A percentile compares a stretch with the other conserved stretches of the same genome.
phyloP scores from a whole-genome alignment of 225 moss, liverwort and hornwort genomes.

The Pseudoscleropodium purum region DNA sequence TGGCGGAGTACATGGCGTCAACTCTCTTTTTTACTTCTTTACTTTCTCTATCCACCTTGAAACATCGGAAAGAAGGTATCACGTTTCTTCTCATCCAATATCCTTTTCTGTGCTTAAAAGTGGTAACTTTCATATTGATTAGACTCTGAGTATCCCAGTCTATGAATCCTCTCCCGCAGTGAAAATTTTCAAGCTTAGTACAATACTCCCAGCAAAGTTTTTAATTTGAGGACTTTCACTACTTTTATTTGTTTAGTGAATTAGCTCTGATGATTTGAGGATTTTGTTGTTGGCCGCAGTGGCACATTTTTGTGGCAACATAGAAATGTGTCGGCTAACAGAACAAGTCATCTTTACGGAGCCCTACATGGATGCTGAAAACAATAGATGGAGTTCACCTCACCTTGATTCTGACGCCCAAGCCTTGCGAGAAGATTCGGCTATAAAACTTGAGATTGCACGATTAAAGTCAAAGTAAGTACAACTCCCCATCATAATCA shows the following conservation, averaged over 20 bases:
- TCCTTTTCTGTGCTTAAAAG: background rate
- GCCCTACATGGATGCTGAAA: slow-evolving; percentile 74
- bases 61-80: slow-evolving; percentile 55
- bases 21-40: slow-evolving; percentile 77
- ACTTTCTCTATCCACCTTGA: slow-evolving; percentile 54
- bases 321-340: slow-evolving; percentile 88
- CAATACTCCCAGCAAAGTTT: background rate
- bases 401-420: slow-evolving; percentile 61
- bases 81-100: background rate
- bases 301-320: slow-evolving; percentile 62
- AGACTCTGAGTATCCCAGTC: background rate
- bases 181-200: background rate
- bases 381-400: slow-evolving; percentile 89
- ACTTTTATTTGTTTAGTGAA: background rate
- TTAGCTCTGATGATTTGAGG: background rate
- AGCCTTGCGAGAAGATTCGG: slow-evolving; percentile 61
- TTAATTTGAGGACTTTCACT: background rate
- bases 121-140: background rate
- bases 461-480: slow-evolving; percentile 59
- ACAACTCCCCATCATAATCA: background rate
- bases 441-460: slow-evolving; percentile 65
- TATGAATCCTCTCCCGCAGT: background rate
- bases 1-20: slow-evolving; percentile 68
- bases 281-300: slow-evolving; percentile 25
- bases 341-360: slow-evolving; percentile 95